phyloP scores from a whole-genome alignment of 306 rosid species.

The Castanospermum australe region DNA sequence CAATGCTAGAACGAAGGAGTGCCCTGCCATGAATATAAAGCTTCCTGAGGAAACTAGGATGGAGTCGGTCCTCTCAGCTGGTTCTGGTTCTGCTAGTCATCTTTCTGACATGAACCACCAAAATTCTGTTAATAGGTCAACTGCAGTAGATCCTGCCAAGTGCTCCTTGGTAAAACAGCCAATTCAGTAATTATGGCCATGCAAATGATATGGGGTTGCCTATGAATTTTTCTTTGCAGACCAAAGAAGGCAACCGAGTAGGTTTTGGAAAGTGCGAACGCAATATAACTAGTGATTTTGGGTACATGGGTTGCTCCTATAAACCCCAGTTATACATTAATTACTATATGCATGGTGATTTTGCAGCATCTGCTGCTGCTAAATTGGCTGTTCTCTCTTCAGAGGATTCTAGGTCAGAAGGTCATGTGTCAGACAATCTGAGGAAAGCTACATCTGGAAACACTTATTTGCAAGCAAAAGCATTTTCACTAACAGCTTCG shows the following conservation, averaged over 20 bases:
- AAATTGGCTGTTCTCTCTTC: slow-evolving; percentile 66
- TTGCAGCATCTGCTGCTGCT: slow-evolving; percentile 96
- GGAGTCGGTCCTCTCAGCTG: slow-evolving; percentile 28
- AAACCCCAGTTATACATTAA: slow-evolving; percentile 78
- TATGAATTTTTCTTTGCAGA: slow-evolving; percentile 43
- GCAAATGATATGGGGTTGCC: slow-evolving; percentile 33
- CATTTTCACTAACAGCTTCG: slow-evolving; percentile 75
- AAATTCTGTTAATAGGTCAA: slow-evolving; percentile 39
- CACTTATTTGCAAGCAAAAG: slow-evolving; percentile 75
- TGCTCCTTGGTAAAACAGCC: slow-evolving; percentile 36
- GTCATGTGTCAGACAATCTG: slow-evolving; percentile 53
- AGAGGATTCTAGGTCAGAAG: slow-evolving; percentile 74
- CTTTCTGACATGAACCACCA: slow-evolving; percentile 37
- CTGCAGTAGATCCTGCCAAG: slow-evolving; percentile 24
- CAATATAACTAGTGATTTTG: slow-evolving; percentile 32
- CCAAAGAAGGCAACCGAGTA: slow-evolving; percentile 38
- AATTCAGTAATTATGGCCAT: slow-evolving; percentile 30
- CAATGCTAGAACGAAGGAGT: slow-evolving; percentile 29
- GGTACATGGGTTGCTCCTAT: slow-evolving; percentile 59
- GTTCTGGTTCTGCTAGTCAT: slow-evolving; percentile 44
- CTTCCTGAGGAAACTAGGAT: slow-evolving; percentile 40
- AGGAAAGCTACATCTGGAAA: slow-evolving; percentile 57
- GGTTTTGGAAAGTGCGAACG: slow-evolving; percentile 47
- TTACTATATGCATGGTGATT: slow-evolving; percentile 83
- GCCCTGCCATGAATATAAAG: slow-evolving; percentile 24